Base-by-base conservation (phyloP, 768 basidiomycete species). In the Tricholoma flavovirens region DNA sequence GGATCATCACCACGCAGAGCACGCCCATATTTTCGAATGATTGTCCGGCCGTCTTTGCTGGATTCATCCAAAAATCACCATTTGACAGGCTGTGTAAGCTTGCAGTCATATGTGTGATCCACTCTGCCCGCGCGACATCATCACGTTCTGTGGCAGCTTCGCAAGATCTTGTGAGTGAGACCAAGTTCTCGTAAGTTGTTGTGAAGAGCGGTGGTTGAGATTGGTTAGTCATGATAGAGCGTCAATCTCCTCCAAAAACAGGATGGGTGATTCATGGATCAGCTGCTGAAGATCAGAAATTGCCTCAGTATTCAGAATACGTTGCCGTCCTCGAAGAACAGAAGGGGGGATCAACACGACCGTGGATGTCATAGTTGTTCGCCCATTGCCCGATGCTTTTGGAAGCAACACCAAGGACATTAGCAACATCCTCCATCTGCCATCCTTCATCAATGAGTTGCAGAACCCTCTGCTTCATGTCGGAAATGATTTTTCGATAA, bases 41-140 rank as follows among this genome's bases (percentile, higher is more conserved):
- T 8, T 56, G 54, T 12, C 5, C 62, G 61, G 5, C 69, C 65
- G 55, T 75, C 66, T 60, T 75, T 75, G 62, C 70, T 71, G 9
- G 60, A 59, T 51, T 68, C 62, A 21, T 68, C 60, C n/a, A 12
- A 68, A 40, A 46, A 56, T 38, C 24, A 68, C 58, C 46, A 68
- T 60, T n/a, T 67, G 60, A 14, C 53, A 42, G 29, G 54, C 51
- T 4, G 49, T 49, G 35, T 59, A 65, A 22, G n/a, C n/a, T 42
- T 54, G 14, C 35, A 26, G 15, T 52, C 15, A 61, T 50, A 43
- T 60, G 17, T 40, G 42, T 38, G 48, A 61, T n/a, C n/a, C 62
- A 68, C 9, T 53, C 54, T n/a, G 33, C 56, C n/a, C 59, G 43
- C 7, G 45, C 55, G 5, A 12, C 53, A 6, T 68, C 59, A 51